These are phyloP conservation scores for Talaromyces sp. DNA, from an alignment of 2,329 filamentous ascomycete species.

Conservation along the genomic window DNA sequence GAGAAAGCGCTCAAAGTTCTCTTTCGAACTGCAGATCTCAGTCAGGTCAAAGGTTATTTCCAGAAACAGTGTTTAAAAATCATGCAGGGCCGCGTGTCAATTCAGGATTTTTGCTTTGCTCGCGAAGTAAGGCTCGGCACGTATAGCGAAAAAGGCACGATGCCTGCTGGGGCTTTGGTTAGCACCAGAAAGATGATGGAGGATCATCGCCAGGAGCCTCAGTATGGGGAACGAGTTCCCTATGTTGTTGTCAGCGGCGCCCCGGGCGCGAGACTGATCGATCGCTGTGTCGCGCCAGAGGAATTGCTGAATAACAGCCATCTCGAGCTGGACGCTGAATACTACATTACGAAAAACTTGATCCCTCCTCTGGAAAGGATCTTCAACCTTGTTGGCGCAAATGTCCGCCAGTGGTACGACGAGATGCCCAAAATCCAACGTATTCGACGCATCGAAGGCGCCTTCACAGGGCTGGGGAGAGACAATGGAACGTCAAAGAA, in stretches of 20 bases:
- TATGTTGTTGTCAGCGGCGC: slow-evolving; percentile 90
- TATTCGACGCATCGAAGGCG: slow-evolving; percentile 56
- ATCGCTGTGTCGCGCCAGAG: slow-evolving; percentile 86
- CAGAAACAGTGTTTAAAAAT: slow-evolving; percentile 87
- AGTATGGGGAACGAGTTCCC: slow-evolving; percentile 90
- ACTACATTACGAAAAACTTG: slow-evolving; percentile 94
- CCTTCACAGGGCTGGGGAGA: slow-evolving; percentile 24
- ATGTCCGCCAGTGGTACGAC: slow-evolving; percentile 86
- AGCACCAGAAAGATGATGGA: slow-evolving; percentile 79
- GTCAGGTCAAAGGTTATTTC: slow-evolving; percentile 83
- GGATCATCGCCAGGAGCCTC: slow-evolving; percentile 81
- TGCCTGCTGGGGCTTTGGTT: slow-evolving; percentile 83
- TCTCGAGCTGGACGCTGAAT: slow-evolving; percentile 81
- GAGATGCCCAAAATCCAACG: slow-evolving; percentile 91
- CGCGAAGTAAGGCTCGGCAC: slow-evolving; percentile 85
- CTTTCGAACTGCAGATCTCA: slow-evolving; percentile 85
- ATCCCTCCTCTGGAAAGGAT: slow-evolving; percentile 94
- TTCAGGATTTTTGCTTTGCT: slow-evolving; percentile 95
- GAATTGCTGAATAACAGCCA: slow-evolving; percentile 71
- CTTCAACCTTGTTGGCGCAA: slow-evolving; percentile 92
- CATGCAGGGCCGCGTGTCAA: slow-evolving; percentile 77
- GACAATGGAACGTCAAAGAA: slow-evolving; percentile 31
- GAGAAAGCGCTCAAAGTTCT: slow-evolving; percentile 84
- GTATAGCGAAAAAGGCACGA: slow-evolving; percentile 73
- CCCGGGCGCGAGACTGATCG: slow-evolving; percentile 76